Conservation (phyloP, 2,329 filamentous ascomycete genomes). For the Microcyclosporella mali region DNA sequence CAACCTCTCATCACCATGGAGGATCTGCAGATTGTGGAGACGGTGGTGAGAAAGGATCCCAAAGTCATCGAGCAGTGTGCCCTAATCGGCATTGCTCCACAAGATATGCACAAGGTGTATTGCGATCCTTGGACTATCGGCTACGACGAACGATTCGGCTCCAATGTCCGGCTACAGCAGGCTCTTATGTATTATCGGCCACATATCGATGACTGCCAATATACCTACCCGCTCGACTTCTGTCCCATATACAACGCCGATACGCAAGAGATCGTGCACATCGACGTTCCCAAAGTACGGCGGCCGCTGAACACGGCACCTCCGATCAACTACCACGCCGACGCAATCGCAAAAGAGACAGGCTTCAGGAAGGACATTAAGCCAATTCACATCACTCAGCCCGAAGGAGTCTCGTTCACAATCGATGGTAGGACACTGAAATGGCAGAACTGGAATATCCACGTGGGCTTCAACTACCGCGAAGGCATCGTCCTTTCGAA, state of each 20-base stretch:
- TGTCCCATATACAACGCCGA: constrained; percentile 85
- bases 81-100: constrained; percentile 69
- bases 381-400: constrained; percentile 80
- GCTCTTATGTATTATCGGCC: constrained; percentile 94
- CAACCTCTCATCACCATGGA: constrained; percentile 92
- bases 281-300: constrained; percentile 73
- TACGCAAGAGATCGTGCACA: constrained; percentile 70
- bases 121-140: constrained; percentile 96
- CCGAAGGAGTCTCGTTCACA: constrained; percentile 80
- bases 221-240: constrained; percentile 87
- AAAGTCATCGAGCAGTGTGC: constrained; percentile 87
- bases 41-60: constrained; percentile 66
- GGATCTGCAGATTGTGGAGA: constrained; percentile 75
- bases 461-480: constrained; percentile 90
- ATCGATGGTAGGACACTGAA: constrained; percentile 66
- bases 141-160: constrained; percentile 85
- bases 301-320: constrained; percentile 65
- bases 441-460: constrained; percentile 93
- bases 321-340: constrained; percentile 74
- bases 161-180: constrained; percentile 72
- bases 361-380: constrained; percentile 76
- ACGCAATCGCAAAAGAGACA: constrained; percentile 63
- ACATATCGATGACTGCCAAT: constrained; percentile 78
- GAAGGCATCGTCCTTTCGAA: constrained; percentile 88
- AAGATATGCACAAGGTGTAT: constrained; percentile 93